phyloP scores from a whole-genome alignment of 257 asterid species.

The Solanum sitiens region DNA sequence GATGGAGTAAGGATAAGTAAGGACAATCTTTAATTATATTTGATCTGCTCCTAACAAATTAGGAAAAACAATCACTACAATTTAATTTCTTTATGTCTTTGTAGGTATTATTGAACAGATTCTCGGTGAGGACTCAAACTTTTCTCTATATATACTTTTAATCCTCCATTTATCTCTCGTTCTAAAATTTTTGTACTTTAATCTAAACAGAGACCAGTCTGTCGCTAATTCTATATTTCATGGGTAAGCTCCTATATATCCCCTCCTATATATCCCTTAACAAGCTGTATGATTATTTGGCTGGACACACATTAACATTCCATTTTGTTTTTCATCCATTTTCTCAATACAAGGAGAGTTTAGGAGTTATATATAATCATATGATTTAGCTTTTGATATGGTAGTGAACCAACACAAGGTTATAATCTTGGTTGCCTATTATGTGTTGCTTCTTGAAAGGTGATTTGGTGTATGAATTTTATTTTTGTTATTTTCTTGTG shows the following conservation, averaged over 20 bases:
- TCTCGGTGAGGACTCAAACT: neutral
- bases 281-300: too few species aligned
- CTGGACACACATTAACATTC: too few species aligned
- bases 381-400: too few species aligned
- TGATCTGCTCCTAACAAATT: neutral
- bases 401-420: too few species aligned
- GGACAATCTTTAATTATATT: neutral
- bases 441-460: neutral
- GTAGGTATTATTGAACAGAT: neutral
- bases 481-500: neutral
- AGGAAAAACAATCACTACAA: neutral
- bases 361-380: too few species aligned
- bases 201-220: neutral
- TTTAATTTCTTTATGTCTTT: neutral
- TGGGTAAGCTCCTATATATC: neutral
- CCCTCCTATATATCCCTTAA: neutral
- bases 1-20: too few species aligned
- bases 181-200: neutral
- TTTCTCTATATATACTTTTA: neutral
- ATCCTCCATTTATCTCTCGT: neutral
- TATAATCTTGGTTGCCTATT: too few species aligned
- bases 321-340: too few species aligned
- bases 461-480: neutral
- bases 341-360: neutral
- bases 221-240: accelerated